Conservation (phyloP, 177 flowering plant species). For the Vitis hybrid region DNA sequence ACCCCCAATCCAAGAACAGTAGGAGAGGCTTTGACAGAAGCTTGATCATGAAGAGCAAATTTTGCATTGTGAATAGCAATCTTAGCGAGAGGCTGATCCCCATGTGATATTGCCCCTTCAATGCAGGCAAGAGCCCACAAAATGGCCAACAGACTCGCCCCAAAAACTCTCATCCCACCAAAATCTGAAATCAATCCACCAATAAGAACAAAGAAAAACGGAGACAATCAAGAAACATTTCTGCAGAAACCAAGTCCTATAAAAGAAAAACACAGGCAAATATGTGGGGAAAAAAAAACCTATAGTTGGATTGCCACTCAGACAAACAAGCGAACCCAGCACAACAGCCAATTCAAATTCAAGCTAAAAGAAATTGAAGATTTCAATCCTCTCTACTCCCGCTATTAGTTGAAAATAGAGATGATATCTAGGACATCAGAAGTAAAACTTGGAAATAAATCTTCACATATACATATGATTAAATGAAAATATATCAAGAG, state of each 20-base stretch:
- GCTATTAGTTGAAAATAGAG: no score
- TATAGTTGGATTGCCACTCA: no score
- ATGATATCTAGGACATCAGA: no score
- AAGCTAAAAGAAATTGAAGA: no score
- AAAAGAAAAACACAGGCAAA: not conserved
- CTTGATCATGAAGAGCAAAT: conserved; percentile 38
- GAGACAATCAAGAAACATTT: not conserved
- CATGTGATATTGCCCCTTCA: conserved; percentile 32
- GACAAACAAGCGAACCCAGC: no score
- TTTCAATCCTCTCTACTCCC: no score
- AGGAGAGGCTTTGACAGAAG: conserved; percentile 62
- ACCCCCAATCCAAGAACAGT: conserved; percentile 60
- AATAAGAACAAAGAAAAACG: not conserved
- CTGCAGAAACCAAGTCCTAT: not conserved
- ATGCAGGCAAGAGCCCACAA: conserved; percentile 21
- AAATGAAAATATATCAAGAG: no score
- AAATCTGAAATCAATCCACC: conserved; percentile 17
- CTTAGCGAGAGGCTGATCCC: conserved; percentile 64
- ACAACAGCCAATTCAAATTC: no score
- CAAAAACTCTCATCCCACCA: conserved; percentile 19
- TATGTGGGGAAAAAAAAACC: no score
- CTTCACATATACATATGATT: no score
- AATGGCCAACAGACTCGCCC: conserved; percentile 22
- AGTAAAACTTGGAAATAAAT: no score
- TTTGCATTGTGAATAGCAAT: conserved; percentile 57